phyloP scores from a whole-genome alignment of 306 rosid genomes.

The Crataegus laevigata region DNA sequence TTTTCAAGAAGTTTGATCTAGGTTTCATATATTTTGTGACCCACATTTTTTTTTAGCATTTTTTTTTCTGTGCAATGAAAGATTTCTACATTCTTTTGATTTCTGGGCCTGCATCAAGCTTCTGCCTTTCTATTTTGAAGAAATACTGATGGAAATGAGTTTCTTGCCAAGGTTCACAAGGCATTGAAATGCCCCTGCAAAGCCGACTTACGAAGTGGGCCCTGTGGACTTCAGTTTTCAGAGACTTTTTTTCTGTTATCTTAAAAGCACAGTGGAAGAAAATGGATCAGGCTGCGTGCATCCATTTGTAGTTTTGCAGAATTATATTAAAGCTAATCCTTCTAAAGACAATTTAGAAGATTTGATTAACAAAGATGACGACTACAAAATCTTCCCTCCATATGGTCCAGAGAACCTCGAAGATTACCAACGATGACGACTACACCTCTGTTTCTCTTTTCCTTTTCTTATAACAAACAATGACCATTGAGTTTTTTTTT shows the following conservation, averaged over 20 bases:
- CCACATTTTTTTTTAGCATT: too few relatives aligned
- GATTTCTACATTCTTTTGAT: too few relatives aligned
- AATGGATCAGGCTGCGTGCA: slow-evolving; percentile 93
- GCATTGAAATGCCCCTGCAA: slow-evolving; percentile 93
- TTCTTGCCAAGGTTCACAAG: slow-evolving; percentile 57
- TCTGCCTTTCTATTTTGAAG: too few relatives aligned
- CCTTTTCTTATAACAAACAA: background rate
- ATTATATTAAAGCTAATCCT: slow-evolving; percentile 86
- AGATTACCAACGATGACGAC: background rate
- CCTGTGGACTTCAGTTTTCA: slow-evolving; percentile 75
- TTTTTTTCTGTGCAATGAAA: too few relatives aligned
- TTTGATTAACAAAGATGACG: slow-evolving; percentile 35
- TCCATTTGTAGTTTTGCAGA: slow-evolving; percentile 79
- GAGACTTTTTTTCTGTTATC: slow-evolving; percentile 76
- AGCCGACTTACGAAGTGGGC: slow-evolving; percentile 73
- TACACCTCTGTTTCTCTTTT: too few relatives aligned
- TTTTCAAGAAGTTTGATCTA: too few relatives aligned
- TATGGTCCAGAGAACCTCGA: slow-evolving; percentile 58
- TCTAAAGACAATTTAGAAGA: slow-evolving; percentile 52
- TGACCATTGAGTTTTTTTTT: background rate
- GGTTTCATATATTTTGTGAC: too few relatives aligned
- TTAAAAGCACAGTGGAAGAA: slow-evolving; percentile 80
- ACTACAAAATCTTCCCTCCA: slow-evolving; percentile 67
- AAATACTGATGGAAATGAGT: too few relatives aligned
- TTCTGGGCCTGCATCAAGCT: too few relatives aligned